A percentile compares a stretch with the other conserved stretches of the same genome.
Evolutionary conservation across 176 grass and related monocot genomes (phyloP).

Genomic region (Avena eriantha): DNA sequence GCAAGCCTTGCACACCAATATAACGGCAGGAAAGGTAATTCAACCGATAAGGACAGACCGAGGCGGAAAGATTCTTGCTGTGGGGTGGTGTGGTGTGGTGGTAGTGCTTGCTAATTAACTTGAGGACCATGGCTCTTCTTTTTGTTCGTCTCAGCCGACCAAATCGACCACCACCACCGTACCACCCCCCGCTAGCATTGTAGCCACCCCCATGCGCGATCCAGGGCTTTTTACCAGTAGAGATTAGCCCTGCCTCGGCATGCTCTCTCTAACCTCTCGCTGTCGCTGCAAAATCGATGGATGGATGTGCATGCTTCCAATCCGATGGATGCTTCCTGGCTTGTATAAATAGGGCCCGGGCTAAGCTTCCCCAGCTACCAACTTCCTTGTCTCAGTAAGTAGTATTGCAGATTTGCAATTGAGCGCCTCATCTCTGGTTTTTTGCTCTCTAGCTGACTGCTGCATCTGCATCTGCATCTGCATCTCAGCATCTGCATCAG

Average conservation of each 20-base stretch:
- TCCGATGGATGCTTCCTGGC: conserved; percentile 9
- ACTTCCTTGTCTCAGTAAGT: conserved; percentile 23
- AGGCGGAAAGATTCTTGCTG: neutral
- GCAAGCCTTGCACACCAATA: conserved; percentile 58
- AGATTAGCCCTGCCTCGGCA: neutral
- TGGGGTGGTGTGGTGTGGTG: conserved; percentile 24
- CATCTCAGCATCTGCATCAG: too few relatives aligned
- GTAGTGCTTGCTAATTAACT: conserved; percentile 33
- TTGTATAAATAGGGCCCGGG: conserved; percentile 46
- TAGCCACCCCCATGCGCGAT: conserved; percentile 38
- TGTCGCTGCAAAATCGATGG: conserved; percentile 19
- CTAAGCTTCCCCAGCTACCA: conserved; percentile 37
- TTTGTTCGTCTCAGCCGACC: conserved; percentile 42
- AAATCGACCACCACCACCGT: conserved; percentile 42
- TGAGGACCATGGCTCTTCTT: neutral
- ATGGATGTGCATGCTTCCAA: conserved; percentile 40
- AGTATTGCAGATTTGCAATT: conserved; percentile 3
- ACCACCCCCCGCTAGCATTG: neutral
- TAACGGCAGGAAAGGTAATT: conserved; percentile 52
- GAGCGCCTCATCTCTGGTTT: neutral
- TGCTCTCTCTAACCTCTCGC: conserved; percentile 30
- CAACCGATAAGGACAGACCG: neutral
- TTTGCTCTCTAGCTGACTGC: neutral
- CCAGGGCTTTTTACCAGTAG: conserved; percentile 29
- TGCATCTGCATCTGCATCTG: too few relatives aligned